Evolutionary conservation across 2,329 filamentous ascomycete genomes (phyloP), one percentile per base, ranked within the genome.

Genomic region (Verticillium nonalfalfae): DNA sequence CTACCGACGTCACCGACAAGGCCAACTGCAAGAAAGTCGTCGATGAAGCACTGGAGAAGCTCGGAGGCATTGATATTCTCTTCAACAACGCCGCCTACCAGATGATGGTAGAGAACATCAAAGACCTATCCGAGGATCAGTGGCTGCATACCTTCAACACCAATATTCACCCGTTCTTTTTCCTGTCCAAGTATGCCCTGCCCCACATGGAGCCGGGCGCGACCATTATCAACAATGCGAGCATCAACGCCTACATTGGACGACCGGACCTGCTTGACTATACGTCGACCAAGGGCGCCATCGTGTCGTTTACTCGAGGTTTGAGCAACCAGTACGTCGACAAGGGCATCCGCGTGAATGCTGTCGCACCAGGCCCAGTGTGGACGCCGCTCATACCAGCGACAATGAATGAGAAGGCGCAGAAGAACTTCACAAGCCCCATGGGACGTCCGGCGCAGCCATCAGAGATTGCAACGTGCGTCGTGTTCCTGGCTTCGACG

Each of bases 121-220:
- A 79, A 54, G 89, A 93, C 55, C 75, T 95, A 1, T 75, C 83
- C 33, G 90, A 93, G 84, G 89, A 91, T 5, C 90, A 95, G 76
- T 95, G 90, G 90, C 68, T 88, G 59, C 80, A 87, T 62, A 94
- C 90, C 0, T 94, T 96, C 76, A 81, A 91, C 74, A 90, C 87
- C 57, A 96, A 95, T 76, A 93, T 95, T 69, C 89, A 94, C 74
- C 84, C 89, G 3, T 89, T 86, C 78, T 95, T 93, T 80, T 94
- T 87, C 77, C 79, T 94, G 39, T 83, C 90, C 63, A 95, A 95
- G 73, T 91, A 93, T 70, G 76, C 82, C 13, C 79, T 95, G 11
- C 86, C 86, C 0, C 88, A 93, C 74, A 90, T 95, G 86, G 84
- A 85, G 70, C 73, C 74, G n/a, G 91, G 91, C 39, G 82, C 85